Percentiles rank a stretch among this genome's conserved stretches.
These are phyloP conservation scores for Aspergillus arachidicola DNA, from an alignment of 2,329 filamentous ascomycete genomes.

Conservation along the genomic window DNA sequence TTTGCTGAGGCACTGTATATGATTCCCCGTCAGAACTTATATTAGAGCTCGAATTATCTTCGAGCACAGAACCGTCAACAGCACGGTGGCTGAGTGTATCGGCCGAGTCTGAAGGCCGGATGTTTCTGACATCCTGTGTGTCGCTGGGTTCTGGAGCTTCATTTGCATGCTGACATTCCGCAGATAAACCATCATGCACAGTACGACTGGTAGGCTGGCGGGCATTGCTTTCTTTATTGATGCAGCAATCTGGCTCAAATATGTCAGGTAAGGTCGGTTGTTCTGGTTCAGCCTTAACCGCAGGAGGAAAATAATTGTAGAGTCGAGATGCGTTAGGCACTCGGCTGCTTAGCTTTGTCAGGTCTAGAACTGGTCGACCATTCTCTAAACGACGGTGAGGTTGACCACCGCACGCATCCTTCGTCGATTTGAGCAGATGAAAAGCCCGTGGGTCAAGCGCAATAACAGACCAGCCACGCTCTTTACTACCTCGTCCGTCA, in stretches of 20 bases:
- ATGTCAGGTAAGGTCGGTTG: constrained; percentile 31
- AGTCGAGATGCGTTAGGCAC: constrained; percentile 33
- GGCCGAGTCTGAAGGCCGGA: constrained; percentile 15
- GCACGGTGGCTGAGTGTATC: constrained; percentile 23
- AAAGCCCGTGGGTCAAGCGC: constrained; percentile 50
- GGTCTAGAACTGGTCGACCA: constrained; percentile 29
- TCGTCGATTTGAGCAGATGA: constrained; percentile 34
- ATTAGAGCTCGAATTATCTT: constrained; percentile 18
- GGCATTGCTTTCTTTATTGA: constrained; percentile 11
- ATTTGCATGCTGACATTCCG: not conserved
- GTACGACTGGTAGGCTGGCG: not conserved
- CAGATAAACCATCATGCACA: not conserved
- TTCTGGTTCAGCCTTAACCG: constrained; percentile 21
- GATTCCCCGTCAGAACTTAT: constrained; percentile 17
- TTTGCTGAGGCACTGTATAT: constrained; percentile 12
- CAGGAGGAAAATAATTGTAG: constrained; percentile 30
- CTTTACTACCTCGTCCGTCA: constrained; percentile 20
- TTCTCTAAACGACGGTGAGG: constrained; percentile 23
- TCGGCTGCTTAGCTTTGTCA: constrained; percentile 29
- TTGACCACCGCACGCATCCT: constrained; percentile 45
- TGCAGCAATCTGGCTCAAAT: constrained; percentile 29
- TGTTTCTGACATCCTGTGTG: not conserved
- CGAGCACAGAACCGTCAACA: constrained; percentile 22
- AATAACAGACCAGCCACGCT: constrained; percentile 50
- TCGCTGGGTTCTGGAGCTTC: not conserved